Evolutionary conservation across 1,284 basidiomycete genomes (phyloP).

Genomic region (Pisolithus thermaeus): DNA sequence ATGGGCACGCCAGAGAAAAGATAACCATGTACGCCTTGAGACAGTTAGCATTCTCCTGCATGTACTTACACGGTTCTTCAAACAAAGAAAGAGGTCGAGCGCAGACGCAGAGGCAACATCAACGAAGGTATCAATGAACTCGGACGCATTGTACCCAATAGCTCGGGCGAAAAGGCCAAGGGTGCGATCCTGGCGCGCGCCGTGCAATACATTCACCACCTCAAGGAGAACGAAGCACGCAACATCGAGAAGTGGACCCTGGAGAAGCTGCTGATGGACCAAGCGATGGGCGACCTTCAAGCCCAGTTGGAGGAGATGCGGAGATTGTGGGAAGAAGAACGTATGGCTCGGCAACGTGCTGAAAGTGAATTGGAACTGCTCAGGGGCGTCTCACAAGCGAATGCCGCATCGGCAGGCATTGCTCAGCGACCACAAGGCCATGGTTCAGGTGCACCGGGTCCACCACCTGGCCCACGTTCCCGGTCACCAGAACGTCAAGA

Average conservation of each 20-base stretch:
- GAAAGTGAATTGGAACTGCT: conserved; percentile 57
- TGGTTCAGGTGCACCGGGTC: not conserved
- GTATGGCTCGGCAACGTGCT: conserved; percentile 46
- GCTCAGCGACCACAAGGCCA: conserved; percentile 12
- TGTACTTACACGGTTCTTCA: conserved; percentile 1
- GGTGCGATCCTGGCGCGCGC: conserved; percentile 82
- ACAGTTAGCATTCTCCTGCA: not conserved
- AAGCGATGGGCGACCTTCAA: conserved; percentile 82
- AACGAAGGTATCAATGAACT: conserved; percentile 95
- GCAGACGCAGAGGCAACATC: conserved; percentile 88
- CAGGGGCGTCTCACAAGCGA: conserved; percentile 28
- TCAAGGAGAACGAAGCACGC: conserved; percentile 85
- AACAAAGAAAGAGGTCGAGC: conserved; percentile 91
- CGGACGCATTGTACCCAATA: conserved; percentile 82
- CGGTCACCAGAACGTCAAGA: conserved; percentile 24
- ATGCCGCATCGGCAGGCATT: not conserved
- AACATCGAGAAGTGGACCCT: conserved; percentile 95
- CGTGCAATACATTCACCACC: conserved; percentile 83
- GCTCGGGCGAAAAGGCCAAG: conserved; percentile 84
- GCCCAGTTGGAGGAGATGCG: conserved; percentile 73
- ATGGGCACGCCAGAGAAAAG: conserved; percentile 77
- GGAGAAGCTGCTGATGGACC: conserved; percentile 88
- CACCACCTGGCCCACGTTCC: conserved; percentile 18
- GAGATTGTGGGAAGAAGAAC: conserved; percentile 68
- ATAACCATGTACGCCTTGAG: conserved; percentile 64